phyloP scores from a whole-genome alignment of 805 yeast genomes.

The Crinitomyces ghanaensis region DNA sequence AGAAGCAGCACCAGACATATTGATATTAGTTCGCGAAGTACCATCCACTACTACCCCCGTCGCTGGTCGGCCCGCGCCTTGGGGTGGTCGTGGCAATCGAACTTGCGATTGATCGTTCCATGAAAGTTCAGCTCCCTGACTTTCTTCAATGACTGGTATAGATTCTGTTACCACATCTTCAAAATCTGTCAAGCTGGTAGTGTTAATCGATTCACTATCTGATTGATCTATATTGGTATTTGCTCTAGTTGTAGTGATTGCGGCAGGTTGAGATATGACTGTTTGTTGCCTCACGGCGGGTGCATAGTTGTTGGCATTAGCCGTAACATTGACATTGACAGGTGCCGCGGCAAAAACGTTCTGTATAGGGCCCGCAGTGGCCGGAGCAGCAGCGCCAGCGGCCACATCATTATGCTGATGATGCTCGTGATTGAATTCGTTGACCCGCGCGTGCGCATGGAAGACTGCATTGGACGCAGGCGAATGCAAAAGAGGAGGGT shows the following conservation, averaged over 20 bases:
- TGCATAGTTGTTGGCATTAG: conserved; percentile 1
- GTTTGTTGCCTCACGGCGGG: no score
- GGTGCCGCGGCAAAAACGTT: conserved; percentile 4
- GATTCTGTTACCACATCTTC: no score
- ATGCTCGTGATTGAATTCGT: conserved; percentile 6
- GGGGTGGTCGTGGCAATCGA: conserved; percentile 5
- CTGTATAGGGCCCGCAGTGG: background rate
- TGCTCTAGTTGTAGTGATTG: conserved; percentile 3
- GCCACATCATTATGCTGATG: conserved; percentile 5
- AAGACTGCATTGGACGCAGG: conserved; percentile 18
- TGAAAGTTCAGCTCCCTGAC: no score
- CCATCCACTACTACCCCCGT: background rate
- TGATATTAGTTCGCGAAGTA: background rate
- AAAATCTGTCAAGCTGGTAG: no score
- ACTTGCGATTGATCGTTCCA: conserved; percentile 2
- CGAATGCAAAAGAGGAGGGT: conserved; percentile 13
- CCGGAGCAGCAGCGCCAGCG: background rate
- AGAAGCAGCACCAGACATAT: background rate
- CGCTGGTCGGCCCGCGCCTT: conserved; percentile 4
- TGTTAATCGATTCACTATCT: no score
- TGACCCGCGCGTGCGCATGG: conserved; percentile 14
- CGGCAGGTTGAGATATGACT: background rate
- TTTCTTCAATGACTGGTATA: no score
- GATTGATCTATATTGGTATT: conserved; percentile 1
- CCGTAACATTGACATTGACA: conserved; percentile 3